phyloP scores from a whole-genome alignment of 331 rosid genomes.

The Spiraea crenata region DNA sequence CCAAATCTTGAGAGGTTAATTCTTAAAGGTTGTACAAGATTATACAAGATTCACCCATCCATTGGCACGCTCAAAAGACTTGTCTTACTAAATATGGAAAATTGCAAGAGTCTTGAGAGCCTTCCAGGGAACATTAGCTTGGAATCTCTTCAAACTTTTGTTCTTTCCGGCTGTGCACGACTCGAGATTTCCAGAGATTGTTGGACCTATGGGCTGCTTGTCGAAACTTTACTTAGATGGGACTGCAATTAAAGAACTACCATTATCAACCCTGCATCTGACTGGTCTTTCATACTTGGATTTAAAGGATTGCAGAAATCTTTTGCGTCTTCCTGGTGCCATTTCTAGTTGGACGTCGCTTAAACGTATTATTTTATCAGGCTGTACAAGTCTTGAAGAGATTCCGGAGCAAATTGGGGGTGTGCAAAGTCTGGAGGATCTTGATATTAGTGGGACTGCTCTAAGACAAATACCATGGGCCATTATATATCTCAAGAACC shows the following conservation, averaged over 20 bases:
- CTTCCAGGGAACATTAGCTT: neutral
- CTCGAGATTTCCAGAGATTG: constrained; percentile 10
- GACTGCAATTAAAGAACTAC: neutral
- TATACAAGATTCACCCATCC: neutral
- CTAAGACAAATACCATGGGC: too few relatives aligned
- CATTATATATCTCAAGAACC: too few relatives aligned
- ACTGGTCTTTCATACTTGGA: neutral
- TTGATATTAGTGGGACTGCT: neutral
- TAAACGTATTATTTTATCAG: neutral
- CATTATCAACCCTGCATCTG: neutral
- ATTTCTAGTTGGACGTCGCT: constrained; percentile 16
- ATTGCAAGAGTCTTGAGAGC: constrained; percentile 7
- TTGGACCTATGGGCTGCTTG: neutral
- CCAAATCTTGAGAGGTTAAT: neutral
- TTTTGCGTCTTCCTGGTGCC: constrained; percentile 2
- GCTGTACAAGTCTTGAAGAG: constrained; percentile 5
- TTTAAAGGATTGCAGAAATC: constrained; percentile 18
- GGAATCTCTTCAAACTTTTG: neutral
- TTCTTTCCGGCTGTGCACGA: constrained; percentile 21
- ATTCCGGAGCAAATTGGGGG: constrained; percentile 14
- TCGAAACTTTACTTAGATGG: constrained; percentile 1
- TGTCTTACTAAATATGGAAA: constrained; percentile 5
- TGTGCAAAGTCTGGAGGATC: neutral
- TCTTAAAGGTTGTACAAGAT: neutral
- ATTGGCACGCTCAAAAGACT: neutral